These are phyloP conservation scores for Solanum aculeatissimum DNA, from an alignment of 305 asterid species.

Conservation along the genomic window DNA sequence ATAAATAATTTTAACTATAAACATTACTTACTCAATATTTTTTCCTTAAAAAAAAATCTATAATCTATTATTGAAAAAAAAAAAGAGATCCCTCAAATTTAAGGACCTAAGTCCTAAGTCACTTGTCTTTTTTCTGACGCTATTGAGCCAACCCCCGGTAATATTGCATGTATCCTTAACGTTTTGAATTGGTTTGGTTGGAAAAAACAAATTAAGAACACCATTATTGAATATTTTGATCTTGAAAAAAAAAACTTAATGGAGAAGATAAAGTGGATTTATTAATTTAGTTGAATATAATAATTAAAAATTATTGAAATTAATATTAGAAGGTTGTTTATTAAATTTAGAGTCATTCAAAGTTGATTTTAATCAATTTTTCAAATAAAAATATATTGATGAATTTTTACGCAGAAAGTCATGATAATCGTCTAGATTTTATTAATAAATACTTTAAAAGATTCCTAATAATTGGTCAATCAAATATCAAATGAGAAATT, in stretches of 20 bases:
- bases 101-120: too few relatives aligned
- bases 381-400: neutral
- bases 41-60: too few relatives aligned
- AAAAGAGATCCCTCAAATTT: too few relatives aligned
- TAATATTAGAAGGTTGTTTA: neutral
- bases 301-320: neutral
- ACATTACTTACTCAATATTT: too few relatives aligned
- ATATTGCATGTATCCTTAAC: neutral
- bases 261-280: neutral
- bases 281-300: neutral
- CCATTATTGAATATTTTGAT: neutral
- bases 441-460: too few relatives aligned
- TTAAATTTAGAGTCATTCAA: neutral
- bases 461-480: too few relatives aligned
- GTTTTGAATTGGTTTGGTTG: neutral
- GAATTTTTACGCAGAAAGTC: neutral
- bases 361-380: neutral
- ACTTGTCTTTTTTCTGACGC: too few relatives aligned
- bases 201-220: neutral
- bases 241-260: neutral
- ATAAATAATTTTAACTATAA: too few relatives aligned
- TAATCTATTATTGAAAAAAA: too few relatives aligned
- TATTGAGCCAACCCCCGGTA: too few relatives aligned
- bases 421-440: neutral
- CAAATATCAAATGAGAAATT: neutral